Conservation (phyloP, 2,329 filamentous ascomycete genomes). For the Pseudonectria buxi region DNA sequence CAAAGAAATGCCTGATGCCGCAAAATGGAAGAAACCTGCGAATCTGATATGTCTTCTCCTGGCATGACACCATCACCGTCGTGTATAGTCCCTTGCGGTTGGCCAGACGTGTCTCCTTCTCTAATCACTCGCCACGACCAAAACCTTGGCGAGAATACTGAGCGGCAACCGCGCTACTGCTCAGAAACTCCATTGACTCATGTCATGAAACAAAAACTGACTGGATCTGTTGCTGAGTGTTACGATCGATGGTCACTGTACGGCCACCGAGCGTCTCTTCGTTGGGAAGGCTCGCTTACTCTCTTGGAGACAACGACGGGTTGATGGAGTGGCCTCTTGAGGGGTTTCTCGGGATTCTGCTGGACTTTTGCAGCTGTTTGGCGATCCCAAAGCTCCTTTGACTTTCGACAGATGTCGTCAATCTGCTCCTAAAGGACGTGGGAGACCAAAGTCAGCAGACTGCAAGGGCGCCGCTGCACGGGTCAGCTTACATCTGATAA, state of each 20-base stretch:
- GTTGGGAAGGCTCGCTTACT: constrained; percentile 8
- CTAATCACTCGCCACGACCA: no score
- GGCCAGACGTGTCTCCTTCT: no score
- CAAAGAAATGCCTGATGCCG: background rate
- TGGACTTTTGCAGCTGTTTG: constrained; percentile 45
- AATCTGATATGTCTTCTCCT: no score
- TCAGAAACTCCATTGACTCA: no score
- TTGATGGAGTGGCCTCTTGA: constrained; percentile 52
- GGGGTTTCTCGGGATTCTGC: constrained; percentile 39
- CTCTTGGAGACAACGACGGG: constrained; percentile 41
- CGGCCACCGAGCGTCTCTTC: constrained; percentile 18
- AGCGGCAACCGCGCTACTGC: no score
- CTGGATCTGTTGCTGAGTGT: no score
- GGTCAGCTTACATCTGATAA: constrained; percentile 48
- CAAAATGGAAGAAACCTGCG: no score
- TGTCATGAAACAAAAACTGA: no score
- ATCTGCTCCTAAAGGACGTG: constrained; percentile 47
- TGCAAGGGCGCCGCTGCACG: constrained; percentile 1
- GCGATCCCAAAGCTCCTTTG: constrained; percentile 49
- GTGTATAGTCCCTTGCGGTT: no score
- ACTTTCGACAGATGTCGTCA: constrained; percentile 55
- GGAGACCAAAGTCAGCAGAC: constrained; percentile 12
- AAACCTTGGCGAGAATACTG: no score
- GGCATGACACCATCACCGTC: no score
- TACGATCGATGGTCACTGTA: constrained; percentile 21